Evolutionary conservation across 495 filamentous ascomycete genomes (phyloP), one percentile per base, ranked within the genome.

Genomic region (Xanthoparmelia taractica): DNA sequence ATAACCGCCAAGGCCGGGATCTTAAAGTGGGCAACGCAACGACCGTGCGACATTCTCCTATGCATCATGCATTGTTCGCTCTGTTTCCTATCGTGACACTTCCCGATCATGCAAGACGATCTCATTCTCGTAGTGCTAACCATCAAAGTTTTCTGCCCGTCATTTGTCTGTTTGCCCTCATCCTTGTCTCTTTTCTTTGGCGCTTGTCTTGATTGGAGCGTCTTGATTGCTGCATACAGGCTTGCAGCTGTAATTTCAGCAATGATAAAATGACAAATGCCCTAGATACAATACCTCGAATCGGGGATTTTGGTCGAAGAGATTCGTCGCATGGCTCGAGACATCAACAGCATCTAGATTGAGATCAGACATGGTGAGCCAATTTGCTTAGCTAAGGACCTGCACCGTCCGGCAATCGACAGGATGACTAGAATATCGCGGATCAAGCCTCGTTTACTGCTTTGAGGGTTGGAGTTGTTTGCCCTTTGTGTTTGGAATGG

Each of bases 201-300:
- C 38, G 27, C n/a, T 1, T 63, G 64, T 58, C 47, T 50, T 67
- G 65, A 67, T 67, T 67, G 65, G 65, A 43, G 63, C 65, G 60
- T 58, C 56, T 57, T 59, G 60, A 54, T 58, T 34, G 59, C 59
- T 66, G 48, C 57, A 54, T 67, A 41, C n/a, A 52, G 65, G 57
- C 55, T 67, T 40, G 56, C 61, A 33, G 45, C 65, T 5, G 12
- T 67, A n/a, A 57, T 63, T 56, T 67, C 65, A 41, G 60, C 65
- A 37, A 23, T 63, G n/a, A 17, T 67, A 38, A 33, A 25, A 23
- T 64, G 38, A 63, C 36, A n/a, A 58, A 40, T 38, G 56, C 34
- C n/a, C 34, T 58, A 20, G 33, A 33, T 1, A 54, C 50, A 11
- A 54, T 2, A 33, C 20, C 29, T 54, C 50, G 50, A 54, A 54